Evolutionary conservation across 768 basidiomycete species (phyloP).

Genomic region (Tubosaeta sp.): DNA sequence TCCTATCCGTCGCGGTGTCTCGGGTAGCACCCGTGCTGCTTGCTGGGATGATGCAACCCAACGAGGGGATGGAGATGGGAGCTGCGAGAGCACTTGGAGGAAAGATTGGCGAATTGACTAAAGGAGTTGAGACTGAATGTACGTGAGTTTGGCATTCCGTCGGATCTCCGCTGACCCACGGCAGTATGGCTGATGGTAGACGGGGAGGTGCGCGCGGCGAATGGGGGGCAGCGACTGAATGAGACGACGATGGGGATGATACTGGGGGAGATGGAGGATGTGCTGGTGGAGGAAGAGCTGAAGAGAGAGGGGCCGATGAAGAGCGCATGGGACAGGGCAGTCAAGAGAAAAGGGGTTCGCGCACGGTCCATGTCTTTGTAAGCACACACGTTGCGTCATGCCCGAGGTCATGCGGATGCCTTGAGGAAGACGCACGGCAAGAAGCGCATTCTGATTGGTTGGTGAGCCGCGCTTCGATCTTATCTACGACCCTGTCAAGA

Average conservation of each 20-base stretch:
- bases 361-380: slow-evolving; percentile 28
- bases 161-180: slow-evolving; percentile 1
- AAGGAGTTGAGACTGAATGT: slow-evolving; percentile 55
- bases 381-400: slow-evolving; percentile 8
- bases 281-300: slow-evolving; percentile 61
- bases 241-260: slow-evolving; percentile 33
- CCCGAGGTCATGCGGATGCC: slow-evolving; percentile 15
- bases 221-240: slow-evolving; percentile 27
- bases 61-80: slow-evolving; percentile 21
- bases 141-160: slow-evolving; percentile 2
- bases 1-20: slow-evolving; percentile 66
- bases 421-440: background rate
- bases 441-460: slow-evolving; percentile 3
- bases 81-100: slow-evolving; percentile 39
- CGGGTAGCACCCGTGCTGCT: slow-evolving; percentile 67
- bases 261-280: slow-evolving; percentile 56
- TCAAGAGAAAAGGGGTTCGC: slow-evolving; percentile 19
- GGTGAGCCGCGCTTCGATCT: slow-evolving; percentile 10
- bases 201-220: slow-evolving; percentile 50
- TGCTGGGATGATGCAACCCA: slow-evolving; percentile 32
- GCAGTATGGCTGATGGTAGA: slow-evolving; percentile 51
- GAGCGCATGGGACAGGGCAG: slow-evolving; percentile 47
- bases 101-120: slow-evolving; percentile 38
- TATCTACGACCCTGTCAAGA: slow-evolving; percentile 12
- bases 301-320: slow-evolving; percentile 56